A percentile compares a stretch with the other conserved stretches of the same genome.
Evolutionary conservation across 1,284 basidiomycete species (phyloP).

Genomic region (Albatrellus sp.): DNA sequence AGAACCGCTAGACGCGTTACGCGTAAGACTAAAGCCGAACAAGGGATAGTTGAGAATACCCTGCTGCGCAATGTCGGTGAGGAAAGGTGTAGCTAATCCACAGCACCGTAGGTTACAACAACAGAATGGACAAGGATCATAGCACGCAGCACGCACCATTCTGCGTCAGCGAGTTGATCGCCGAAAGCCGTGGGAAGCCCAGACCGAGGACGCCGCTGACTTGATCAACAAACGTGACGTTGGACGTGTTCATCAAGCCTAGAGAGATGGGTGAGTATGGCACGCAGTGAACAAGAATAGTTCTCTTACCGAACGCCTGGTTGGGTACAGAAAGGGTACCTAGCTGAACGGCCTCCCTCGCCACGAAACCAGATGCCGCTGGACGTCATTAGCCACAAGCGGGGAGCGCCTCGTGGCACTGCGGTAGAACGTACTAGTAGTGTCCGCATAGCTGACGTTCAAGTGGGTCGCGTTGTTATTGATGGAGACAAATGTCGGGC

Average conservation of each 20-base stretch:
- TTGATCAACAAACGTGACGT: conserved; percentile 46
- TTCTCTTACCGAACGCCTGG: conserved; percentile 48
- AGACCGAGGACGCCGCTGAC: conserved; percentile 63
- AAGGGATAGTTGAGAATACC: conserved; percentile 60
- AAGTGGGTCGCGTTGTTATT: conserved; percentile 50
- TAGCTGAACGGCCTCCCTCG: conserved; percentile 45
- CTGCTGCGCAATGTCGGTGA: conserved; percentile 45
- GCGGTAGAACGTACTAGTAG: conserved; percentile 35
- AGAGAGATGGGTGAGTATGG: conserved; percentile 2
- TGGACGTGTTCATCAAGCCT: conserved; percentile 52
- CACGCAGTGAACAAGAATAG: background rate
- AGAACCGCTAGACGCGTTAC: conserved; percentile 39
- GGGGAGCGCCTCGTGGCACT: conserved; percentile 2
- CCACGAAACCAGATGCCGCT: conserved; percentile 61
- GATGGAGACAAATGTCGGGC: conserved; percentile 48
- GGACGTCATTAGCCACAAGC: conserved; percentile 1
- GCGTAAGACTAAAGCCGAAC: conserved; percentile 54
- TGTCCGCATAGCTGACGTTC: conserved; percentile 49
- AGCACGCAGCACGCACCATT: conserved; percentile 33
- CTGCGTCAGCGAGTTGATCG: conserved; percentile 30
- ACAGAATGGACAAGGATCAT: conserved; percentile 1
- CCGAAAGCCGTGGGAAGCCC: conserved; percentile 62
- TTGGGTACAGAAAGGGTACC: conserved; percentile 43
- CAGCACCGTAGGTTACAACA: background rate
- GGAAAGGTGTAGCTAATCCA: conserved; percentile 48